phyloP scores from a whole-genome alignment of 345 rosid genomes.

The Syzygium aqueum region DNA sequence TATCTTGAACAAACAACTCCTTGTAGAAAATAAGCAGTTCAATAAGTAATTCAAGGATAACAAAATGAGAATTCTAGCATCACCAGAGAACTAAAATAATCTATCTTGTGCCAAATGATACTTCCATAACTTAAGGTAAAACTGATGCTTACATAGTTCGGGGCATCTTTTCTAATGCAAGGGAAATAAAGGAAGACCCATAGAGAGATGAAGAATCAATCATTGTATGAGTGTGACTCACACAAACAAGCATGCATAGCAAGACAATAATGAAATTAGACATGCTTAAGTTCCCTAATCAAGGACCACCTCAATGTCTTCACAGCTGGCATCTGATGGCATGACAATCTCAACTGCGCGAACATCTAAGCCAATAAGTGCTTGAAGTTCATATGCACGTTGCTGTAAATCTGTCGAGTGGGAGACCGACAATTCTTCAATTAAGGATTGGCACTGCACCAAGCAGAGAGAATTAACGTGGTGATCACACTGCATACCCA shows the following conservation, averaged over 20 bases:
- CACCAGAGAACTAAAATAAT: background rate
- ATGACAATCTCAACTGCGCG: conserved; percentile 53
- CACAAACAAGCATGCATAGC: background rate
- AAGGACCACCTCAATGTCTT: conserved; percentile 73
- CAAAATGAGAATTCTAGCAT: background rate
- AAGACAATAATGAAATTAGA: background rate
- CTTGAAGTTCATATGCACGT: conserved; percentile 95
- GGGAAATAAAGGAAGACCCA: background rate
- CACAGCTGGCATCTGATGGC: conserved; percentile 93
- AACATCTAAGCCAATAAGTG: conserved; percentile 56
- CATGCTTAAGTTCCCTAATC: background rate
- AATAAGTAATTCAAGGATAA: background rate
- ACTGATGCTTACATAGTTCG: background rate
- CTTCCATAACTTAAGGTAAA: background rate
- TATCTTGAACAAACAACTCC: background rate
- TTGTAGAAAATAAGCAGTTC: background rate
- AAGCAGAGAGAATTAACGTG: background rate
- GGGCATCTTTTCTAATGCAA: background rate
- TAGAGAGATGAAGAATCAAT: background rate
- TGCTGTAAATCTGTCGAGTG: conserved; percentile 98
- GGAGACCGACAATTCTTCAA: conserved; percentile 84
- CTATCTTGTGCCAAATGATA: background rate
- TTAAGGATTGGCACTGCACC: conserved; percentile 82
- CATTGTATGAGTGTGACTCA: background rate
- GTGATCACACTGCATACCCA: background rate